Base-by-base conservation (phyloP, 139 green algal genomes). In the Picocystis salinarum region DNA sequence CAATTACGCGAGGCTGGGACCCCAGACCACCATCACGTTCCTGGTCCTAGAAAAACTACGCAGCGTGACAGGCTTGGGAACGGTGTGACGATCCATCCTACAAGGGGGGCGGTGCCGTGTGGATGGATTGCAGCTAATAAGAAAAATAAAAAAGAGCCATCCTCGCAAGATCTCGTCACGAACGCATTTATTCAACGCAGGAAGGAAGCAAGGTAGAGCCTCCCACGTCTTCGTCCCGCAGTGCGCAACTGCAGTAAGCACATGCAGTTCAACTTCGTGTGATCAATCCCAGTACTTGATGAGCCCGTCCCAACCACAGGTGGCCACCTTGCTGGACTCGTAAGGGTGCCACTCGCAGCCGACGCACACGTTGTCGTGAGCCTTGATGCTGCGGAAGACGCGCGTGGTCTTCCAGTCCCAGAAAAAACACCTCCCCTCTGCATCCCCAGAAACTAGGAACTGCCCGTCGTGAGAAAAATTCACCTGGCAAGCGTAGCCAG, bases 391-490 rank as follows among this genome's bases (percentile, higher is more conserved):
- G 46, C 49, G 39, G 15, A 56, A 41, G 22, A 70, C 56, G 60
- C 79, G 83, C 20, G 69, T 66, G 9, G 76, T 77, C 49, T 85
- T 79, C 83, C 85, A 99, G 66, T 95, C 86, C 89, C 89, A 99
- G 46, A 96, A 87, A 54, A 83, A 82, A 31, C 66, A 64, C 34
- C 77, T 79, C 13, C 89, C 88, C 37, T 93, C 78, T 5, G 69
- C 77, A 53, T 95, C 86, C 5, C 85, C 85, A 7, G 64, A 82
- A 39, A 88, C 69, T 3, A 95, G 56, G 45, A 77, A 89, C 33
- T 66, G 73, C 23, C 59, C 66, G 52, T 93, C 82, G 3, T 62
- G 69, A 11, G 74, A 85, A 46, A 84, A 83, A 39, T 59, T 50
- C 46, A 75, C 56, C 55, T 82, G 67, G 61, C 82, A 93, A 4